These are phyloP conservation scores for Zymoseptoria pseudotritici DNA, from an alignment of 2,329 filamentous ascomycete species.

Conservation along the genomic window DNA sequence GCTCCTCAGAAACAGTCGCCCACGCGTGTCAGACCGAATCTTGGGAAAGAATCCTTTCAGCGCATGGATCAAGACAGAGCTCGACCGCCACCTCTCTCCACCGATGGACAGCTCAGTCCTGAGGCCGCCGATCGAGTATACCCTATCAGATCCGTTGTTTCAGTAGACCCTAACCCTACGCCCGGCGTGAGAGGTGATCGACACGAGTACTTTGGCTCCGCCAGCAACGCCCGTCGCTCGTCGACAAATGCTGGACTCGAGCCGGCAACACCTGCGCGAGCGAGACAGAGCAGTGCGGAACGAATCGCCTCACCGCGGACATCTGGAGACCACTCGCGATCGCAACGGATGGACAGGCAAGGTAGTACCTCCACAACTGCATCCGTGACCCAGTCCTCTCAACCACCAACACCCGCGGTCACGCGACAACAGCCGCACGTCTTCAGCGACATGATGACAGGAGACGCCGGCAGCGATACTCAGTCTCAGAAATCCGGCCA, in stretches of 20 bases:
- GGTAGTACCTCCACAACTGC: background rate
- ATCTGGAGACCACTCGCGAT: background rate
- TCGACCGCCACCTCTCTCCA: background rate
- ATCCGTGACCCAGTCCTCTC: background rate
- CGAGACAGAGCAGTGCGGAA: slow-evolving; percentile 9
- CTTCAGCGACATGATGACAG: slow-evolving; percentile 15
- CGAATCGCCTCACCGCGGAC: slow-evolving; percentile 1
- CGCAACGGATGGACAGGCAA: background rate
- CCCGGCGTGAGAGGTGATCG: slow-evolving; percentile 10
- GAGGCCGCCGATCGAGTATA: slow-evolving; percentile 58
- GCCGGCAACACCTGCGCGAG: background rate
- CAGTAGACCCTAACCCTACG: slow-evolving; percentile 52
- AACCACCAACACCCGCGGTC: background rate
- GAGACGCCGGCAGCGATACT: slow-evolving; percentile 10
- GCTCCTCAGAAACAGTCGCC: background rate
- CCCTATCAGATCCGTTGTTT: slow-evolving; percentile 73
- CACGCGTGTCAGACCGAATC: background rate
- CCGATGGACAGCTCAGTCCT: slow-evolving; percentile 31
- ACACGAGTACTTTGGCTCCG: slow-evolving; percentile 32
- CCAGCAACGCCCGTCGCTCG: slow-evolving; percentile 15
- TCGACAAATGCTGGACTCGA: slow-evolving; percentile 6
- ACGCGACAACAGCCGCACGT: slow-evolving; percentile 6
- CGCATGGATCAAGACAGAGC: background rate
- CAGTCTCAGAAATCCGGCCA: slow-evolving; percentile 1
- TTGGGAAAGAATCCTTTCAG: background rate